Evolutionary conservation across 1,284 basidiomycete species (phyloP).

Genomic region (Cryptococcus sp.): DNA sequence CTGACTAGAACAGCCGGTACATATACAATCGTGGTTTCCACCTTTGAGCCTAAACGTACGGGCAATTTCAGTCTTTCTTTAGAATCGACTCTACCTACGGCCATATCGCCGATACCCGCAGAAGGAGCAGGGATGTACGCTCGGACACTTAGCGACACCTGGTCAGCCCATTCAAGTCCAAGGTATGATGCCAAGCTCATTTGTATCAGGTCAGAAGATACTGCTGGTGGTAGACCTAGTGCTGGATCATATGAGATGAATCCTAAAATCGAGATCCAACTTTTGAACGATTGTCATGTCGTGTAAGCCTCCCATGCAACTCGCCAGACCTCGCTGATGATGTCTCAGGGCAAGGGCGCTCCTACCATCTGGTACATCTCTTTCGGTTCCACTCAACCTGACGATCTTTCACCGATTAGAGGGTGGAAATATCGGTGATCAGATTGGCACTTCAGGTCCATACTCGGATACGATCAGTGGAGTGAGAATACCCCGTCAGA

Average conservation of each 20-base stretch:
- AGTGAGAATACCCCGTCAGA: conserved; percentile 57
- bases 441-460: conserved; percentile 65
- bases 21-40: conserved; percentile 76
- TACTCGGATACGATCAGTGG: conserved; percentile 69
- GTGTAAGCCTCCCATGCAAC: conserved; percentile 53
- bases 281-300: conserved; percentile 56
- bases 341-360: conserved; percentile 3
- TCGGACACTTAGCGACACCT: conserved; percentile 61
- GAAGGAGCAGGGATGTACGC: conserved; percentile 90
- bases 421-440: conserved; percentile 45
- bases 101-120: conserved; percentile 50
- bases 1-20: conserved; percentile 58
- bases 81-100: conserved; percentile 56
- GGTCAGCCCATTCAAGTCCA: conserved; percentile 52
- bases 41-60: conserved; percentile 67
- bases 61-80: conserved; percentile 63
- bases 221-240: conserved; percentile 63
- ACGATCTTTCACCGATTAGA: conserved; percentile 39
- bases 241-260: conserved; percentile 62
- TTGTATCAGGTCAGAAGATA: conserved; percentile 52
- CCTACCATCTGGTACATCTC: neutral
- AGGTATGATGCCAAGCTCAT: too few species aligned
- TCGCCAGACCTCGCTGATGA: neutral
- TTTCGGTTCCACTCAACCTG: conserved; percentile 39
- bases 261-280: conserved; percentile 62